These are phyloP conservation scores for Schrenkiella parvula DNA, from an alignment of 345 rosid species.

Conservation along the genomic window DNA sequence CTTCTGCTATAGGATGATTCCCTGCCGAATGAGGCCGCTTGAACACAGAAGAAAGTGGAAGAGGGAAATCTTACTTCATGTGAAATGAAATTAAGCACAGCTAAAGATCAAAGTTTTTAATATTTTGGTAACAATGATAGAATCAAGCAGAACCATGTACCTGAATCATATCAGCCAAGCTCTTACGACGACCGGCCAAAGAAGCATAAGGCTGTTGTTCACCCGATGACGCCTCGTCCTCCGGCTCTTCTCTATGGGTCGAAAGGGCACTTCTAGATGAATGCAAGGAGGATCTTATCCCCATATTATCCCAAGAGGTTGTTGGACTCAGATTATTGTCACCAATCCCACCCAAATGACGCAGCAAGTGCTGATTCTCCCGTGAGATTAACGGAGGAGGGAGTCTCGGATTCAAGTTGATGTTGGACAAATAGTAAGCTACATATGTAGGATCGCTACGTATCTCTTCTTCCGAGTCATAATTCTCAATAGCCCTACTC, in stretches of 20 bases:
- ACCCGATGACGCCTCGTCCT: constrained; percentile 57
- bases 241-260: constrained; percentile 79
- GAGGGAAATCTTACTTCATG: constrained; percentile 63
- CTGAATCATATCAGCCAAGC: constrained; percentile 89
- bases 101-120: not conserved
- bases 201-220: constrained; percentile 38
- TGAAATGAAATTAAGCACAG: constrained; percentile 20
- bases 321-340: constrained; percentile 44
- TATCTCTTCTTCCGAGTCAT: constrained; percentile 70
- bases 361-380: constrained; percentile 59
- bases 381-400: constrained; percentile 87
- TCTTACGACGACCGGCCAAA: constrained; percentile 62
- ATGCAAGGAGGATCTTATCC: constrained; percentile 39
- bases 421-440: constrained; percentile 69
- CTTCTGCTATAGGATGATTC: constrained; percentile 50
- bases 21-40: constrained; percentile 68
- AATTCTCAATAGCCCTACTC: constrained; percentile 47
- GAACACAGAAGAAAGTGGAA: constrained; percentile 74
- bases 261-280: constrained; percentile 51
- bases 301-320: constrained; percentile 52
- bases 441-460: constrained; percentile 80
- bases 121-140: not conserved
- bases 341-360: constrained; percentile 66
- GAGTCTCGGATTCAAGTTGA: constrained; percentile 89
- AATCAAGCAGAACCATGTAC: constrained; percentile 36